Conservation (phyloP, 192 early-diverging fungal genomes). For the Phlyctochytrium bullatum region DNA sequence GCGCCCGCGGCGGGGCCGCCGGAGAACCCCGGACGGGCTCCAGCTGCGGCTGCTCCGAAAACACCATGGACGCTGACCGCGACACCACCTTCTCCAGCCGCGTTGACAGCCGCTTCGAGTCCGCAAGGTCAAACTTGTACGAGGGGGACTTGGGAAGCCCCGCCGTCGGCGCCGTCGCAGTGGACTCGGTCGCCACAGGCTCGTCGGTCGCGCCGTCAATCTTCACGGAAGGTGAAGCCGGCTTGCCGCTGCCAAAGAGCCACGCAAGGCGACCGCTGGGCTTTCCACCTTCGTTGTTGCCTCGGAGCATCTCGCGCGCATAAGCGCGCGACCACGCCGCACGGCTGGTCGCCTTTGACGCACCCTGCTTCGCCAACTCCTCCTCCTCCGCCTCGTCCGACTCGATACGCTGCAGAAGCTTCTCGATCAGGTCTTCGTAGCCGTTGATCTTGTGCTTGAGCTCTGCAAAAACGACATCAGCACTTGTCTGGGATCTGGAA, state of each 20-base stretch:
- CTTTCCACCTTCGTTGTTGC: not conserved
- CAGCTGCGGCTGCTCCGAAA: too few species aligned
- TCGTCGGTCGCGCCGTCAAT: not conserved
- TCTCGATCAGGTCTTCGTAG: not conserved
- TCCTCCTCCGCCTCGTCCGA: not conserved
- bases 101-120: not conserved
- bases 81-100: not conserved
- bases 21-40: too few species aligned
- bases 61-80: not conserved
- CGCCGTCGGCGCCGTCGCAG: not conserved
- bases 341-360: not conserved
- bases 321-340: not conserved
- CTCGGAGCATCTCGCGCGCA: not conserved
- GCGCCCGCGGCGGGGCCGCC: too few species aligned
- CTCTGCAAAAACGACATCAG: too few species aligned
- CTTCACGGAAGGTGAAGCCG: not conserved
- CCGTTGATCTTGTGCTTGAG: slow-evolving; percentile 1
- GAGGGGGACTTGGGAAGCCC: not conserved
- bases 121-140: not conserved
- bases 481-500: too few species aligned
- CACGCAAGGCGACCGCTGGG: too few species aligned
- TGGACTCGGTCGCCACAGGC: not conserved
- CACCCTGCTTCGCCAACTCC: not conserved
- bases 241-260: too few species aligned
- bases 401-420: not conserved